Base-by-base conservation (phyloP, 345 rosid genomes). In the Pugionium cornutum region DNA sequence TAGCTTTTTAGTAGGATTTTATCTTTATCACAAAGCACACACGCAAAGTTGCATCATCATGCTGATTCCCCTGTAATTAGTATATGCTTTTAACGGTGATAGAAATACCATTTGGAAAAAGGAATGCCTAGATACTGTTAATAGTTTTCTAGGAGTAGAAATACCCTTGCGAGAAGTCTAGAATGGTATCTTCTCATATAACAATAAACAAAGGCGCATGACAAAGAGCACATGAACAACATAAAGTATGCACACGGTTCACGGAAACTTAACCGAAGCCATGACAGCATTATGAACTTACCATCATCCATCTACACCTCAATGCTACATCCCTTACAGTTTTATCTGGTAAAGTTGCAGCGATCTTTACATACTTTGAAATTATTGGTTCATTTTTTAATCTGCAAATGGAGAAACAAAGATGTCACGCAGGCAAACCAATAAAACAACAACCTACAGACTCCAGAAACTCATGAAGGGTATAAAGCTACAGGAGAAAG, bases 261-360 rank as follows among this genome's bases (percentile, higher is more conserved):
- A 72, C 48, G 40, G 7, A 36, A 65, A 26, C 45, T 1, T 56
- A 40, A 32, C 7, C 2, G 2, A 71, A 49, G 64, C 37, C 59
- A 57, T 75, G 2, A 57, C 0, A 64, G 51, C 27, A 50, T 42
- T 25, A 64, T 1, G 26, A 72, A 59, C 77, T 67, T 62, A 74
- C 77, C 64, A 63, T 41, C 77, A 74, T 74, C 77, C 99, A 94
- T 70, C 97, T 81, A 72, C 97, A 90, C 89, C 99, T 88, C 85
- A 94, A 75, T 50, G 99, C 99, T 70, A 94, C 99, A 78, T 94
- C 99, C 36, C 99, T 83, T 5, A 94, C 97, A 56, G 96, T 86
- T 79, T 88, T 94, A 53, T 90, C 95, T 7, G 75, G 96, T 61
- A 94, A 72, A 43, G 75, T 75, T 48, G 96, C 92, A 2, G 99